Base-by-base conservation (phyloP, 306 rosid species). In the Mimosa pudica region DNA sequence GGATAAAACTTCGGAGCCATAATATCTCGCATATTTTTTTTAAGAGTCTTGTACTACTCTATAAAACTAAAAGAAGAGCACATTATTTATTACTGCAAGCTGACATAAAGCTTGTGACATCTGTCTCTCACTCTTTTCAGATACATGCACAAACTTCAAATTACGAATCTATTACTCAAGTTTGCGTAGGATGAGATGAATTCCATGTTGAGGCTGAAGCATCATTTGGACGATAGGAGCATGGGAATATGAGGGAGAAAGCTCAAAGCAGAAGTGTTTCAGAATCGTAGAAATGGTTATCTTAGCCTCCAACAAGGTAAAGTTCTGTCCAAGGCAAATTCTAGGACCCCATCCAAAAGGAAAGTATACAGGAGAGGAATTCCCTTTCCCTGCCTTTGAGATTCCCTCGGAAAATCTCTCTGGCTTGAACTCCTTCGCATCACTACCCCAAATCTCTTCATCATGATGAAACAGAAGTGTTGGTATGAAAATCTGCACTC, bases 321-420 rank as follows among this genome's bases (percentile, higher is more conserved):
- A 62, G 68, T 32, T 62, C 30, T 62, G 17, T 32, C 68, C 68
- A 5, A 62, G 2, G 55, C 90, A 84, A 30, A 77, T 72, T 67
- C 82, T 73, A 38, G 87, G 80, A 48, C 82, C 84, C 82, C 82
- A 77, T 74, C 83, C 85, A 44, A 88, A 85, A n/a, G 91, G 88
- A 0, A 85, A 51, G 18, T 41, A 83, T 32, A 80, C 38, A 20
- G 44, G 12, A 10, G 51, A 10, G 48, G 80, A 62, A 62, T 33
- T 2, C 0, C 81, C 83, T 20, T 70, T 60, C 52, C 83, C 48
- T 44, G 85, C 89, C 47, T 88, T 88, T 0, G 49, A 17, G 62
- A 88, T 8, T 44, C 91, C 91, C 75, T 86, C 83, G 0, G 78
- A 64, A 74, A 88, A 88, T 58, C 88, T 83, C 48, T 86, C 82